A percentile compares a stretch with the other conserved stretches of the same genome.
Conservation (phyloP, 768 basidiomycete species). For the Heimioporus sp. region DNA sequence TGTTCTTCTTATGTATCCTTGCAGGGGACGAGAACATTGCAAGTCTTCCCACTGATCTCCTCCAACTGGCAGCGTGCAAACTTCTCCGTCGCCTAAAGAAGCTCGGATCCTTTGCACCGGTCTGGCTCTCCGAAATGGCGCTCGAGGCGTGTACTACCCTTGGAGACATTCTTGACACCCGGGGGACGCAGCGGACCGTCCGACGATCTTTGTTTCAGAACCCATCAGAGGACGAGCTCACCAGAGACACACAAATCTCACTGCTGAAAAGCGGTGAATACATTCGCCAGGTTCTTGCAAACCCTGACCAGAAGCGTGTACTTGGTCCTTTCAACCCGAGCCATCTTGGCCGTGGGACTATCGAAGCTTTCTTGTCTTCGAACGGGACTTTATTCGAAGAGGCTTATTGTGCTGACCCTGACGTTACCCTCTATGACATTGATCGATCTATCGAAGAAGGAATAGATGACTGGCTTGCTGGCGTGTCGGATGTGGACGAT, state of each 20-base stretch:
- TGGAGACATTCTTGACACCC: not conserved
- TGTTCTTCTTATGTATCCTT: constrained; percentile 35
- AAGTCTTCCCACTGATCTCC: constrained; percentile 17
- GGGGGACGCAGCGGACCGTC: constrained; percentile 16
- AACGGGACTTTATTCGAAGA: constrained; percentile 5
- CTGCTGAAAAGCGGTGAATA: constrained; percentile 29
- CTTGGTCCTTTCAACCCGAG: not conserved
- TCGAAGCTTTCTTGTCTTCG: constrained; percentile 15
- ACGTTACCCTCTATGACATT: constrained; percentile 34
- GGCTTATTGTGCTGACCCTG: constrained; percentile 1
- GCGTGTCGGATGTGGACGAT: not conserved
- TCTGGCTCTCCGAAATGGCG: constrained; percentile 38
- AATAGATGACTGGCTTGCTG: constrained; percentile 32
- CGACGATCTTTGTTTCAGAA: constrained; percentile 16
- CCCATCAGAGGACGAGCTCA: constrained; percentile 4
- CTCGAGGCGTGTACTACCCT: constrained; percentile 28
- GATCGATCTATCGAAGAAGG: constrained; percentile 31
- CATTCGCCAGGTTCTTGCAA: constrained; percentile 20
- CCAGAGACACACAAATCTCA: constrained; percentile 31
- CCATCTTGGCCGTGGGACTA: constrained; percentile 5
- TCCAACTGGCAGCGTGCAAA: constrained; percentile 23
- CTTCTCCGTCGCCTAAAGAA: constrained; percentile 17
- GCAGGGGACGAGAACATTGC: constrained; percentile 16
- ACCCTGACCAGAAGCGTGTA: constrained; percentile 9
- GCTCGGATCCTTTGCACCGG: constrained; percentile 10